Conservation (phyloP, 495 filamentous ascomycete species). For the Penicillium roqueforti region DNA sequence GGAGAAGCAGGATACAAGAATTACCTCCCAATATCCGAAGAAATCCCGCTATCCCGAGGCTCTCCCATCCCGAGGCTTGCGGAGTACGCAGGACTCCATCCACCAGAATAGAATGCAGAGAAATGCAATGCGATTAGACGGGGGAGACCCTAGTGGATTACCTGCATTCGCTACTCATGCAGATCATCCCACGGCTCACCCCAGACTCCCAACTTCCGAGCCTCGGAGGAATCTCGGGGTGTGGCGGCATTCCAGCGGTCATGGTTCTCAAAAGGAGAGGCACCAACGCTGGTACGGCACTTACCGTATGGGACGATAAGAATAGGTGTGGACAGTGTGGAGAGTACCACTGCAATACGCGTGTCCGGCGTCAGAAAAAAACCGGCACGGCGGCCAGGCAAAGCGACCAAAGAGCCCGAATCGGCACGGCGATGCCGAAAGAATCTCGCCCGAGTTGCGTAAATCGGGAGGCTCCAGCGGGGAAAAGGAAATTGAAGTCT, state of each 20-base stretch:
- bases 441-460: slow-evolving; percentile 3
- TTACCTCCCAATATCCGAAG: slow-evolving; percentile 1
- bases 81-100: too few species aligned
- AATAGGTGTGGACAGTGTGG: not conserved
- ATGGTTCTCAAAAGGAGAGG: not conserved
- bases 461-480: not conserved
- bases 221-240: slow-evolving; percentile 23
- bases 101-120: not conserved
- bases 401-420: slow-evolving; percentile 5
- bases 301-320: not conserved
- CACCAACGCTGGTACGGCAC: not conserved
- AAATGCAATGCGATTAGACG: not conserved
- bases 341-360: slow-evolving; percentile 1
- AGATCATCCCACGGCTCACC: slow-evolving; percentile 7
- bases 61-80: not conserved
- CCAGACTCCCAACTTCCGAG: slow-evolving; percentile 13
- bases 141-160: not conserved
- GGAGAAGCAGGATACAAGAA: not conserved
- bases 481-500: not conserved
- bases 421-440: slow-evolving; percentile 22
- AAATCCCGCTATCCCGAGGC: not conserved
- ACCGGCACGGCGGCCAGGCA: not conserved
- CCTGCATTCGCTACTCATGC: slow-evolving; percentile 1
- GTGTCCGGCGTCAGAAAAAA: not conserved
- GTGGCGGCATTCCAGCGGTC: not conserved